Base-by-base conservation (phyloP, 176 grass and related monocot genomes). In the Cenchrus americanus region DNA sequence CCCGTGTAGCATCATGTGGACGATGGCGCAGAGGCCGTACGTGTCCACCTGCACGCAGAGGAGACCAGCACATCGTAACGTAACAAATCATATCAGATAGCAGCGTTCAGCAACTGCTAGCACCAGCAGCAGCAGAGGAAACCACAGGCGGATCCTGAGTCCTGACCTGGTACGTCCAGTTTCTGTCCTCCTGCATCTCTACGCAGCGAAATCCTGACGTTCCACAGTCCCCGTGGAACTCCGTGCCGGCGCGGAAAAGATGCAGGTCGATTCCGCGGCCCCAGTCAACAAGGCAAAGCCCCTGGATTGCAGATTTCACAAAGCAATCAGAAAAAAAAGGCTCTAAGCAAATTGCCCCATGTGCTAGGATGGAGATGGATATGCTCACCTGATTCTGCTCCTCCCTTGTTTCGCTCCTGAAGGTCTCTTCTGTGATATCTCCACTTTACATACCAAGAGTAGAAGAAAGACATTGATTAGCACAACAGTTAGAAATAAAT, bases 1-100 rank as follows among this genome's bases (percentile, higher is more conserved):
- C 40, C 93, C 93, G 46, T 95, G 93, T 0, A 98, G 87, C 93
- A 98, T 98, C 91, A 94, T 98, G 82, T 98, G 96, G 18, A 87
- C 96, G 13, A 92, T 88, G 72, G 83, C 96, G 62, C 96, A 95
- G 46, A 98, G 88, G 10, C 87, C 91, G 70, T 89, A 98, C 7
- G 89, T 90, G 74, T 98, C 96, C 1, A 78, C 89, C 96, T 98
- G 66, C 61, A 62, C 19, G 17, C 65, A 32, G 3, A 77, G 44
- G 5, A 74, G 71, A 72, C 44, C 10, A 71, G 32, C 14, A 66
- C 12, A 17, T 14, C 8, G 32, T 48, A 66, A 23, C 8, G 32
- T 48, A 66, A 23, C 65, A 64, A 27, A 70, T 17, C 7, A 4
- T 4, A 37, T 3, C 34, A 37, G 34, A 37, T 37, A 37, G 34